These are phyloP conservation scores for Gossypium armourianum DNA, from an alignment of 441 rosid genomes.

Conservation along the genomic window DNA sequence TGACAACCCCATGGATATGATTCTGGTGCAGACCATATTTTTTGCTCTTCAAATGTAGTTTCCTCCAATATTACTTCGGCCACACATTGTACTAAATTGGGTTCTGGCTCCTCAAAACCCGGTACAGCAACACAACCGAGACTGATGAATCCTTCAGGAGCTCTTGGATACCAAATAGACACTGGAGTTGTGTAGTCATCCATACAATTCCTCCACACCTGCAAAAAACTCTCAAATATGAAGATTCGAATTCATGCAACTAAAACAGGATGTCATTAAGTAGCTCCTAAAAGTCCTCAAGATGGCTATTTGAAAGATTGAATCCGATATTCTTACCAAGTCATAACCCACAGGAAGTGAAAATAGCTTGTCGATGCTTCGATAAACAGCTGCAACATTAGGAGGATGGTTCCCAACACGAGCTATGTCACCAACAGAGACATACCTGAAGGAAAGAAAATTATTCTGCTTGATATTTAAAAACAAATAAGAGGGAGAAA, in stretches of 20 bases:
- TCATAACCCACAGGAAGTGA: conserved; percentile 78
- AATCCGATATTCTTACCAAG: conserved; percentile 41
- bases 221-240: conserved; percentile 10
- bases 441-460: conserved; percentile 37
- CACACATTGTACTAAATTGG: conserved; percentile 42
- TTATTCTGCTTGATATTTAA: neutral
- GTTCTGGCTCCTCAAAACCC: conserved; percentile 59
- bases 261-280: neutral
- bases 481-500: neutral
- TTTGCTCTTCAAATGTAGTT: conserved; percentile 70
- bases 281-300: neutral
- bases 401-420: conserved; percentile 77
- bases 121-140: conserved; percentile 66
- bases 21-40: conserved; percentile 74
- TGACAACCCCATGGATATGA: conserved; percentile 90
- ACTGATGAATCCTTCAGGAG: conserved; percentile 72
- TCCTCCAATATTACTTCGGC: conserved; percentile 57
- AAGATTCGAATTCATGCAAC: neutral
- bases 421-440: conserved; percentile 81
- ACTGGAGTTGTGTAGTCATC: conserved; percentile 61
- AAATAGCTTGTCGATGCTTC: conserved; percentile 34
- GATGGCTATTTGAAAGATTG: neutral
- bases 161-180: conserved; percentile 87
- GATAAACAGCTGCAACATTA: conserved; percentile 77
- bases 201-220: conserved; percentile 91